phyloP scores from a whole-genome alignment of 305 asterid species.

The Ajuga reptans region DNA sequence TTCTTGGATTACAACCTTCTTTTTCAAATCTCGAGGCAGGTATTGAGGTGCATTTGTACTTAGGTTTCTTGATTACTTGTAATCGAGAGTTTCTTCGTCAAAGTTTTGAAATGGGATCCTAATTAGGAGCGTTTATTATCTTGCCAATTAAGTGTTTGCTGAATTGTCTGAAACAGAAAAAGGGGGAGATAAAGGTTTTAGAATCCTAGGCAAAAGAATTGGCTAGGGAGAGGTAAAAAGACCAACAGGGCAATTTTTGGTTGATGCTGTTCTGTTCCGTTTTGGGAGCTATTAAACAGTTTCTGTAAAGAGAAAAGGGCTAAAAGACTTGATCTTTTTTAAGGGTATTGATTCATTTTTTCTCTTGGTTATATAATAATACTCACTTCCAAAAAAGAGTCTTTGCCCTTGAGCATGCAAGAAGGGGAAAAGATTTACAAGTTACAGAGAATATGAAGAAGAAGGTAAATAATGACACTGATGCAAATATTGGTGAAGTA shows the following conservation, averaged over 20 bases:
- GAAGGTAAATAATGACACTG: constrained; percentile 28
- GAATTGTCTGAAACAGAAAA: constrained; percentile 25
- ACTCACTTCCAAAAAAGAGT: constrained; percentile 35
- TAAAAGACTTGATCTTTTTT: constrained; percentile 39
- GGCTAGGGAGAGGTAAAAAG: constrained; percentile 29
- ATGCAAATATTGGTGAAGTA: constrained; percentile 36
- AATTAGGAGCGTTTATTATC: constrained; percentile 23
- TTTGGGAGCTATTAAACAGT: constrained; percentile 32
- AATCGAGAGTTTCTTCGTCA: constrained; percentile 3
- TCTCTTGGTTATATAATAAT: constrained; percentile 31
- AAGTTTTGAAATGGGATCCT: constrained; percentile 28
- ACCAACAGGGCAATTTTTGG: constrained; percentile 24
- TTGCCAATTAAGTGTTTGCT: constrained; percentile 14
- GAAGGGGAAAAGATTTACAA: constrained; percentile 41
- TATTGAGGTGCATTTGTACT: constrained; percentile 5
- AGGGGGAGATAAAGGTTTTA: constrained; percentile 30
- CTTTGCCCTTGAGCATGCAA: constrained; percentile 69
- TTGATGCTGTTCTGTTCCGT: constrained; percentile 38
- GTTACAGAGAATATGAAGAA: constrained; percentile 63
- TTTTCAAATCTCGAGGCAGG: constrained; percentile 69
- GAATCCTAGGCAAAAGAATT: constrained; percentile 55
- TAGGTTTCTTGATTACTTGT: constrained; percentile 1
- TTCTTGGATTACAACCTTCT: constrained; percentile 28
- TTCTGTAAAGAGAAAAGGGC: constrained; percentile 44
- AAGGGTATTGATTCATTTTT: constrained; percentile 27